Evolutionary conservation across 441 rosid species (phyloP), one percentile per base, ranked within the genome.

Genomic region (Brassica balearica): DNA sequence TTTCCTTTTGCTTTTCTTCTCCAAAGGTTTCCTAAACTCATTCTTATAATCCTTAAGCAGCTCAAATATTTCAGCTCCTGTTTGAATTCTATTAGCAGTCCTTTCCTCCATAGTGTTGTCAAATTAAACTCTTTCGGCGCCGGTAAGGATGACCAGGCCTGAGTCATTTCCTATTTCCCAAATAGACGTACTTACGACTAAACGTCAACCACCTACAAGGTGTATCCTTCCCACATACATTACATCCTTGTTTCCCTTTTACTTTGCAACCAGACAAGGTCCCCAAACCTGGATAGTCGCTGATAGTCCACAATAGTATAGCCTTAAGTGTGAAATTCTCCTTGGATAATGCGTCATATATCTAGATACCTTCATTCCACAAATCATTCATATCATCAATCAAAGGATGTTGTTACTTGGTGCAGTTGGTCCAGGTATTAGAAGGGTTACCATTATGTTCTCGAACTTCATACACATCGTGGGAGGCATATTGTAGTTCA

Each of bases 1-100:
- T 61, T 25, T 61, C 17, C 38, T 25, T 61, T 61, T 55, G 5
- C 60, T 25, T 61, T 61, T n/a, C 65, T 61, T 61, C 8, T 61
- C 65, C 9, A 61, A 12, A 27, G 15, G 36, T 25, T 12, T 58
- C 3, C 46, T 1, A 9, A 38, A 38, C 3, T 38, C 46, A 38
- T 38, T 38, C 46, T 38, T 38, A 38, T 12, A 61, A 61, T 25
- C 36, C 38, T 61, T 25, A 25, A 12, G 10, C 8, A n/a, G 15
- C 65, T 61, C 65, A 12, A 25, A 25, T 61, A 61, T 61, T 5
- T 61, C 65, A 25, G 36, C 10, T 2, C 65, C 19, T 5, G 38
- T 61, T 61, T 61, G 19, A 11, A 61, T 61, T 61, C 65, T 61
- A n/a, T 61, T 61, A 5, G 38, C 12, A 38, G 46, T 38, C 46